These are phyloP conservation scores for Pyrenophora graminea DNA, from an alignment of 2,329 filamentous ascomycete species.

Conservation along the genomic window DNA sequence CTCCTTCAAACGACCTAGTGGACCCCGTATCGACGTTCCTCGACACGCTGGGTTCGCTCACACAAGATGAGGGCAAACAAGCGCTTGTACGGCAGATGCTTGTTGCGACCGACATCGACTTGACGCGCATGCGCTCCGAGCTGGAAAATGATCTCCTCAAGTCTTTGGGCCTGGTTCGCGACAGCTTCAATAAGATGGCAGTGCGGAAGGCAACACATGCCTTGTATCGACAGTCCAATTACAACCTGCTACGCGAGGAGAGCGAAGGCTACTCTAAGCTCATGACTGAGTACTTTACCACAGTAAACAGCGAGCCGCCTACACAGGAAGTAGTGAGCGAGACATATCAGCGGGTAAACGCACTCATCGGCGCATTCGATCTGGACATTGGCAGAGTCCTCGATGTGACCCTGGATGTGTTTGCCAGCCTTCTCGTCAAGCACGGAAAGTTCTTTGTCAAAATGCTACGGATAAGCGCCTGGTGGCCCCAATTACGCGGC, in stretches of 20 bases:
- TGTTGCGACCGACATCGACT: constrained; percentile 71
- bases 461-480: constrained; percentile 86
- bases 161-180: constrained; percentile 76
- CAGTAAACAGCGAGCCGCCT: constrained; percentile 74
- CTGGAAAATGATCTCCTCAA: constrained; percentile 80
- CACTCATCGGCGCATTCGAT: constrained; percentile 94
- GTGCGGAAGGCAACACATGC: constrained; percentile 91
- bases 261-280: constrained; percentile 97
- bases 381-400: constrained; percentile 92
- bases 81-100: constrained; percentile 69
- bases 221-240: constrained; percentile 93
- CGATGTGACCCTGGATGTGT: constrained; percentile 93
- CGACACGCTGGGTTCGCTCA: constrained; percentile 78
- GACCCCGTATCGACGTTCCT: constrained; percentile 68
- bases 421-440: constrained; percentile 89
- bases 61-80: constrained; percentile 69
- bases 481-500: constrained; percentile 81
- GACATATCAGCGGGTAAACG: constrained; percentile 90
- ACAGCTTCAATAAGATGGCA: constrained; percentile 80
- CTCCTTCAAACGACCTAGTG: constrained; percentile 52
- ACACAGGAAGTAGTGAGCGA: constrained; percentile 76
- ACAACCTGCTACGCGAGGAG: constrained; percentile 93
- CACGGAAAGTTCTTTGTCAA: constrained; percentile 95
- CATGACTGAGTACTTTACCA: constrained; percentile 92
- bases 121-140: constrained; percentile 74